A percentile compares a stretch with the other conserved stretches of the same genome.
These are phyloP conservation scores for Polytrichum commune DNA, from an alignment of 225 moss, liverwort and hornwort genomes.

Conservation along the genomic window DNA sequence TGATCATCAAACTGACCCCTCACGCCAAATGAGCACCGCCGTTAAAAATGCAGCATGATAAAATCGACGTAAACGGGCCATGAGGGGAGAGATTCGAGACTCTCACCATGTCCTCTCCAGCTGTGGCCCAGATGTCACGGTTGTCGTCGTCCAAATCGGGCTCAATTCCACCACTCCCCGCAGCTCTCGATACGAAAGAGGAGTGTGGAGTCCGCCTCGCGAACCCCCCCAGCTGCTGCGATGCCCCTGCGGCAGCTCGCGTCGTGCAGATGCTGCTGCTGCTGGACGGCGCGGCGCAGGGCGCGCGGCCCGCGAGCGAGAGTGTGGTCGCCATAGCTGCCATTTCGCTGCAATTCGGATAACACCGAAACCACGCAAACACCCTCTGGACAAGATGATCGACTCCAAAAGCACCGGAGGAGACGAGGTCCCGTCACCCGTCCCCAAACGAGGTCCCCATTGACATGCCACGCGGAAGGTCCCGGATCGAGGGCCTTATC, in stretches of 20 bases:
- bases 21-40: neutral
- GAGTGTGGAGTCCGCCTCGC: constrained; percentile 5
- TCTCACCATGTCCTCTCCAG: constrained; percentile 61
- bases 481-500: too few relatives aligned
- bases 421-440: too few relatives aligned
- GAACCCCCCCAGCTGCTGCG: constrained; percentile 3
- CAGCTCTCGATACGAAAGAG: constrained; percentile 24
- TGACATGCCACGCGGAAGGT: too few relatives aligned
- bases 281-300: neutral
- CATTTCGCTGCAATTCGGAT: neutral
- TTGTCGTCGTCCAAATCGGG: constrained; percentile 72
- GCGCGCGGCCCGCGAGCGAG: neutral
- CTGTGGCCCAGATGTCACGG: constrained; percentile 42
- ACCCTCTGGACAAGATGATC: too few relatives aligned
- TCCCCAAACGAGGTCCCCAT: too few relatives aligned
- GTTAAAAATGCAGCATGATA: neutral
- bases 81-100: too few relatives aligned
- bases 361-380: neutral
- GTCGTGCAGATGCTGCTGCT: too few relatives aligned
- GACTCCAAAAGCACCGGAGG: too few relatives aligned
- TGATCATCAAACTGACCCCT: neutral
- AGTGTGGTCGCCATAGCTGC: neutral
- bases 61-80: neutral
- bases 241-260: too few relatives aligned
- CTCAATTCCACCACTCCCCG: constrained; percentile 54